Evolutionary conservation across 2,329 filamentous ascomycete genomes (phyloP), one percentile per base, ranked within the genome.

Genomic region (Fusarium sp.): DNA sequence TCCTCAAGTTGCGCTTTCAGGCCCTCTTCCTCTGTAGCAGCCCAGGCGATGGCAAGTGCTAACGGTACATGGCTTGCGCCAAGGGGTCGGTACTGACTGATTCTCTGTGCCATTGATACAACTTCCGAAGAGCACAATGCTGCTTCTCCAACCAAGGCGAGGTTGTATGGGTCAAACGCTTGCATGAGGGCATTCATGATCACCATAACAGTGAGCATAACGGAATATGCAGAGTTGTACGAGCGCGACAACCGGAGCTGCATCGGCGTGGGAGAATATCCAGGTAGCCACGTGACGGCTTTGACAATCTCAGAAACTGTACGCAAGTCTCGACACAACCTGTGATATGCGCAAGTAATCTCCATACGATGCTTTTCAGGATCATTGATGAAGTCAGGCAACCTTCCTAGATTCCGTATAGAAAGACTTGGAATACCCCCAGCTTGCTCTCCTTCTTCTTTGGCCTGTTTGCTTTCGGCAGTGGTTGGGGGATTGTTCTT

Each of bases 141-240:
- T 13, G 51, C 44, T 20, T 71, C 69, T 1, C 53, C 62, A 0
- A 71, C 65, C 0, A 71, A 26, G 1, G 44, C 49, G 1, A 71
- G 52, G 3, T 64, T 71, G 18, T 60, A 57, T 0, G 70, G 70
- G 4, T 72, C 65, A 1, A 71, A 72, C 0, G 67, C 65, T 10
- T 72, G 70, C 54, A 72, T 71, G 1, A 72, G 16, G 8, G 69
- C 56, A 9, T 64, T 58, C n/a, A 69, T 45, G 4, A 69, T 60
- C 1, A 71, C 34, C 0, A 61, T 31, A 2, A 72, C 34, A 0
- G 59, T 47, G 3, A 70, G 38, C 18, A 69, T 47, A 0, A 71
- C 59, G 0, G 61, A 63, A 20, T 69, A 71, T 2, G 64, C 65
- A 4, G 70, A 60, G 37, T 72, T 47, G 23, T 63, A 69, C 0